A percentile compares a stretch with the other conserved stretches of the same genome.
phyloP scores from a whole-genome alignment of 148 eudicot species.

The Chenopodium suecicum region DNA sequence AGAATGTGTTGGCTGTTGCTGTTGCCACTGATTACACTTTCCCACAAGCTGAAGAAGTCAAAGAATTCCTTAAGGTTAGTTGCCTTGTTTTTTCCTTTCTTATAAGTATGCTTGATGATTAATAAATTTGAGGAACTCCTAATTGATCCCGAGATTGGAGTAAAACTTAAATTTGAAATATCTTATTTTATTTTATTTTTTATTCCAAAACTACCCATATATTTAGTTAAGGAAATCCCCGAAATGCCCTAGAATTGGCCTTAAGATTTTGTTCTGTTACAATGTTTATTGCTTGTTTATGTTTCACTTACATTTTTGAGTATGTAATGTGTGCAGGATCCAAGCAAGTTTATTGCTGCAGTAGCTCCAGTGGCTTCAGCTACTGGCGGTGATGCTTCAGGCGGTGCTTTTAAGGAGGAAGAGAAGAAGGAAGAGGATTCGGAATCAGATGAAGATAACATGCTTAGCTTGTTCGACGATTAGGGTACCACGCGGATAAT shows the following conservation, averaged over 20 bases:
- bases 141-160: too few species aligned
- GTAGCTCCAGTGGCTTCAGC: constrained; percentile 27
- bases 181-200: too few species aligned
- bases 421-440: constrained; percentile 40
- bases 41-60: constrained; percentile 51
- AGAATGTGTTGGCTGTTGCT: constrained; percentile 49
- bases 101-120: not conserved
- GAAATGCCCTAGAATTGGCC: too few species aligned
- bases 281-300: too few species aligned
- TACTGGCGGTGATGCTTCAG: constrained; percentile 23
- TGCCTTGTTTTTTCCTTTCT: not conserved
- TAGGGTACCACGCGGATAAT: not conserved
- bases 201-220: too few species aligned
- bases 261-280: too few species aligned
- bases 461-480: constrained; percentile 50
- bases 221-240: too few species aligned
- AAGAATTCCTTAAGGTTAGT: constrained; percentile 50
- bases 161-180: too few species aligned
- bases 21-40: constrained; percentile 53
- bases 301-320: too few species aligned
- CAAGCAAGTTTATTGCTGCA: constrained; percentile 48
- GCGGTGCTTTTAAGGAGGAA: constrained; percentile 32
- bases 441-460: constrained; percentile 35
- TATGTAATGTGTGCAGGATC: constrained; percentile 32
- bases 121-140: too few species aligned